Base-by-base conservation (phyloP, 2,329 filamentous ascomycete genomes). In the Didymella sp. region DNA sequence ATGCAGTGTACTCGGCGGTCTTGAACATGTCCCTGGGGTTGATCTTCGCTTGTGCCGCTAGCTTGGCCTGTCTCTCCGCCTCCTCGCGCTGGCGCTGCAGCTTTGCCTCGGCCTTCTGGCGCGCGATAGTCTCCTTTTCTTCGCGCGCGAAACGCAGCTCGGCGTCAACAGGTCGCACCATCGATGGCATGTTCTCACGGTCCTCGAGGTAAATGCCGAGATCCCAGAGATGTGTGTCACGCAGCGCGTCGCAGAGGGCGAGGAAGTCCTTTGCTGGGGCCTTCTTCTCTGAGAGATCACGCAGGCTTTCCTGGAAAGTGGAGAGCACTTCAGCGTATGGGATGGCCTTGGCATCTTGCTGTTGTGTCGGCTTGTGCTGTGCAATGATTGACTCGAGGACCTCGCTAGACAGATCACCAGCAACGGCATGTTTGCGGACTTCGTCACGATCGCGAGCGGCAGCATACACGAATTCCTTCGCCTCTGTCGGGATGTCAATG, bases 141-240 rank as follows among this genome's bases (percentile, higher is more conserved):
- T 83, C 81, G 4, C 84, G 81, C 2, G 77, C 78, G 0, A 71
- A 70, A 13, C 84, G 79, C 46, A 89, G 79, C 42, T 84, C 82
- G 37, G 80, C 80, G 4, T 87, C 86, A 5, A 90, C 81, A 1
- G 86, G 87, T 17, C 87, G 84, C 59, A 96, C 88, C 28, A 96
- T 82, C 0, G 92, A 91, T 86, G 88, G 71, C 84, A 84, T n/a
- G 79, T 79, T 61, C 77, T 86, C 83, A 46, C 91, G 86, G 69
- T 97, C 93, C 71, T 97, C 93, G 1, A 97, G 86, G 70, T 96
- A 96, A 56, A 97, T 89, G 33, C 89, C 91, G 0, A 96, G 80
- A 56, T 93, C 87, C 68, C 90, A 93, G 11, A 97, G 85, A 54
- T 93, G 87, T 9, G 86, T 82, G 73, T 97, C 91, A 49, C 93